Evolutionary conservation across 1,284 basidiomycete species (phyloP).

Genomic region (Ceraceosorus bombacis): DNA sequence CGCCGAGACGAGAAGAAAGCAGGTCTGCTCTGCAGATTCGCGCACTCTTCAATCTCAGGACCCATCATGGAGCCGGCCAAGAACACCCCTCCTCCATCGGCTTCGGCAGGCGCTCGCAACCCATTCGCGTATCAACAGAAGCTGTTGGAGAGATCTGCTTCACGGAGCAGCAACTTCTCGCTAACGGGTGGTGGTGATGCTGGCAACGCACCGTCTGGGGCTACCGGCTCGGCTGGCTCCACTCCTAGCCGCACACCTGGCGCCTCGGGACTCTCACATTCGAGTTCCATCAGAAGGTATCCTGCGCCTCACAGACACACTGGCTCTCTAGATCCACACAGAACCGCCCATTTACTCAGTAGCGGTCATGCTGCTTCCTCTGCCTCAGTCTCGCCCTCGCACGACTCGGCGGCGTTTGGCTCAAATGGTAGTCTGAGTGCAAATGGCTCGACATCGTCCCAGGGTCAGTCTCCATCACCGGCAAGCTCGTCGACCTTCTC

Average conservation of each 20-base stretch:
- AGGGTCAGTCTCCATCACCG: constrained; percentile 13
- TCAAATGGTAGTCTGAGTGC: constrained; percentile 20
- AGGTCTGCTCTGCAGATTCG: no score
- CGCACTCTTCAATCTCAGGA: no score
- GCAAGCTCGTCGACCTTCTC: constrained; percentile 20
- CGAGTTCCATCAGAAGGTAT: constrained; percentile 28
- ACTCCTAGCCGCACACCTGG: constrained; percentile 5
- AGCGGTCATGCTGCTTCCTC: constrained; percentile 8
- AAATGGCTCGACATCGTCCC: constrained; percentile 15
- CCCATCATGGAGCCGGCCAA: constrained; percentile 7
- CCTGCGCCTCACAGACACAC: constrained; percentile 38
- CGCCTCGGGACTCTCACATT: constrained; percentile 20
- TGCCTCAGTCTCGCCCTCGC: constrained; percentile 8
- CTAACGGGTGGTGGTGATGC: constrained; percentile 17
- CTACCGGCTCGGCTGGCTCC: background rate
- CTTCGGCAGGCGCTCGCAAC: constrained; percentile 26
- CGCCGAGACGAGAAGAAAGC: no score
- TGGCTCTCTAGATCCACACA: constrained; percentile 29
- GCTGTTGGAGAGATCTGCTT: constrained; percentile 37
- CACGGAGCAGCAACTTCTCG: constrained; percentile 27
- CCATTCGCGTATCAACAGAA: constrained; percentile 43
- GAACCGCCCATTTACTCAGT: constrained; percentile 23
- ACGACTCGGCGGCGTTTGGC: constrained; percentile 14
- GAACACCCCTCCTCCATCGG: constrained; percentile 16
- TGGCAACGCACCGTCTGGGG: background rate